A percentile compares a stretch with the other conserved stretches of the same genome.
These are phyloP conservation scores for Candida insectorum DNA, from an alignment of 805 yeast genomes.

Conservation along the genomic window DNA sequence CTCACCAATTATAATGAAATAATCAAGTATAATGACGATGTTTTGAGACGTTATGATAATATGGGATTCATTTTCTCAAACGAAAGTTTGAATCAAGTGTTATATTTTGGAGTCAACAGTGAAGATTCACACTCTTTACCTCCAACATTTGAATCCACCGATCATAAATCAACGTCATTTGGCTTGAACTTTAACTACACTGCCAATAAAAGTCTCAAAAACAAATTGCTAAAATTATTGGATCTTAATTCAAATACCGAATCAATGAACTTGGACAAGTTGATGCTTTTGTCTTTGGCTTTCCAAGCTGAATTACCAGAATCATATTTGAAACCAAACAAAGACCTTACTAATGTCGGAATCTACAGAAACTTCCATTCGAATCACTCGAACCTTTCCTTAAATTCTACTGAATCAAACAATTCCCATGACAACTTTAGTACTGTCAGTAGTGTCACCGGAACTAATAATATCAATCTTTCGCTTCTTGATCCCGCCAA, in stretches of 20 bases:
- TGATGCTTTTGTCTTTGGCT: conserved; percentile 62
- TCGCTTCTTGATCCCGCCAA: conserved; percentile 19
- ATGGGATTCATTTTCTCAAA: conserved; percentile 44
- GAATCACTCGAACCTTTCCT: conserved; percentile 19
- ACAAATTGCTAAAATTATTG: conserved; percentile 44
- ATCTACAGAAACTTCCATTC: conserved; percentile 1
- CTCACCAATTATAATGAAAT: conserved; percentile 43
- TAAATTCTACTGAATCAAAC: conserved; percentile 23
- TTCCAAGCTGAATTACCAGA: conserved; percentile 60
- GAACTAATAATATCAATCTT: not conserved
- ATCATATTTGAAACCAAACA: conserved; percentile 22
- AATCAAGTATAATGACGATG: conserved; percentile 38
- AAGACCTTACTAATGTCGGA: not conserved
- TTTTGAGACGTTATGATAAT: conserved; percentile 34
- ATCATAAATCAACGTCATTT: conserved; percentile 1
- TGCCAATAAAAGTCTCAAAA: conserved; percentile 20
- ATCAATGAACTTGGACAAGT: conserved; percentile 46
- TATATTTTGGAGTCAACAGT: conserved; percentile 36
- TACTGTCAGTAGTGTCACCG: not conserved
- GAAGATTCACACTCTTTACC: conserved; percentile 22
- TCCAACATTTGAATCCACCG: conserved; percentile 7
- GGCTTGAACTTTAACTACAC: conserved; percentile 4
- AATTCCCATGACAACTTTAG: conserved; percentile 10
- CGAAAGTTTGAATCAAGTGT: conserved; percentile 41
- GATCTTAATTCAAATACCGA: conserved; percentile 31